phyloP scores from a whole-genome alignment of 768 basidiomycete genomes.

The Brasilioporus rufonigricans region DNA sequence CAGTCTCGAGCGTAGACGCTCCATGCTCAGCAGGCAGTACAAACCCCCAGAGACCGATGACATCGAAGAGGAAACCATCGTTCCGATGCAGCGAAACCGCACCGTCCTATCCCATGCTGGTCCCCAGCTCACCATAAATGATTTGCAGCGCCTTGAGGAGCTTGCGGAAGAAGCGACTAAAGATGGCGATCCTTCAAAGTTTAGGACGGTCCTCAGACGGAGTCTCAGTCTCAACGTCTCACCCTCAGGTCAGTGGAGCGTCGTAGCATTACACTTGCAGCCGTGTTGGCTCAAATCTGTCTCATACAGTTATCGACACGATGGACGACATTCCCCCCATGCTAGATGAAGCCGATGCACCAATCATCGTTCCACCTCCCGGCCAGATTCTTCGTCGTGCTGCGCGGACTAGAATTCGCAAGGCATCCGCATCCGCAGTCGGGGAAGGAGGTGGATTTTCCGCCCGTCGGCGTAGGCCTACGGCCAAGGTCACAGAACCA shows the following conservation, averaged over 20 bases:
- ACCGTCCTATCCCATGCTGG: constrained; percentile 64
- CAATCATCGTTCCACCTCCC: constrained; percentile 81
- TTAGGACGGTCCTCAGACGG: constrained; percentile 76
- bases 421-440: constrained; percentile 71
- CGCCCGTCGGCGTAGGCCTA: constrained; percentile 29
- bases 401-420: constrained; percentile 94
- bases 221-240: constrained; percentile 87
- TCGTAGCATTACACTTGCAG: constrained; percentile 5
- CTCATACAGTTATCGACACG: constrained; percentile 54
- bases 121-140: constrained; percentile 88
- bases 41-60: constrained; percentile 76
- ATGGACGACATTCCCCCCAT: constrained; percentile 68
- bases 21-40: constrained; percentile 95
- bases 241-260: constrained; percentile 67
- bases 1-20: constrained; percentile 77
- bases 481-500: constrained; percentile 34
- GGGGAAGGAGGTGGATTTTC: constrained; percentile 83
- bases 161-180: constrained; percentile 86
- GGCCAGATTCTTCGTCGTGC: constrained; percentile 88
- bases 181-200: constrained; percentile 77
- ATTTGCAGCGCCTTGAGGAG: constrained; percentile 92
- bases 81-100: constrained; percentile 68
- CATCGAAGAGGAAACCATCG: constrained; percentile 66
- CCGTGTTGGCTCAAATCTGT: constrained; percentile 21
- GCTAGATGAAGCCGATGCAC: constrained; percentile 83